Evolutionary conservation across 2,329 filamentous ascomycete genomes (phyloP).

Genomic region (Parastagonospora avenae): DNA sequence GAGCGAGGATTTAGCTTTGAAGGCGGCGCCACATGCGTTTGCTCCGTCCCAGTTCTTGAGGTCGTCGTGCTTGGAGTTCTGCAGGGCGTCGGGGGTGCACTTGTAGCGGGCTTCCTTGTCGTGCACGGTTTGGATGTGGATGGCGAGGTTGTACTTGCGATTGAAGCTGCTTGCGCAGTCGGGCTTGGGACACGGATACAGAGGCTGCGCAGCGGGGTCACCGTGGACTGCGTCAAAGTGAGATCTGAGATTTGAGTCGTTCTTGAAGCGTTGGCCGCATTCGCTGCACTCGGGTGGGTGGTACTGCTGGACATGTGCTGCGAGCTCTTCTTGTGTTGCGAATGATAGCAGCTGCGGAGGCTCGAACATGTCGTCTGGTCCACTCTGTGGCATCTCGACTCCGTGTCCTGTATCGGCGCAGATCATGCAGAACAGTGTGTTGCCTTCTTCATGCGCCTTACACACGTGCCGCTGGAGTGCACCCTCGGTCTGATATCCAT

Average conservation of each 20-base stretch:
- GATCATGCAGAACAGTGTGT: conserved; percentile 75
- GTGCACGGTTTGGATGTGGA: conserved; percentile 79
- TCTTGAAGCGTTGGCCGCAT: conserved; percentile 72
- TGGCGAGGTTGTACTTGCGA: conserved; percentile 79
- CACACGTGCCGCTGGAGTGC: conserved; percentile 74
- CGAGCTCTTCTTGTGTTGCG: conserved; percentile 71
- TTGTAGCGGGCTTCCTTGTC: conserved; percentile 74
- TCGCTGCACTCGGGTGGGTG: conserved; percentile 76
- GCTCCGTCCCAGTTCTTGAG: conserved; percentile 67
- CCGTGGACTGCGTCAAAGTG: conserved; percentile 79
- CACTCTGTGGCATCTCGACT: conserved; percentile 35
- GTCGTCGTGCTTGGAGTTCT: conserved; percentile 55
- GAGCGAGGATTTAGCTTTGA: conserved; percentile 76
- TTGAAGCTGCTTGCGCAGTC: conserved; percentile 80
- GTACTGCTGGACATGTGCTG: conserved; percentile 72
- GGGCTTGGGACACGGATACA: conserved; percentile 67
- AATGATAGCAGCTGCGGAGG: conserved; percentile 56
- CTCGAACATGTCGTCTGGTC: conserved; percentile 15
- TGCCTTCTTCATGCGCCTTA: conserved; percentile 65
- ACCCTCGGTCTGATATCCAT: conserved; percentile 74
- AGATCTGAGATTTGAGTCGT: conserved; percentile 56
- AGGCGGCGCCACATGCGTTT: conserved; percentile 75
- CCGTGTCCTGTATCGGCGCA: conserved; percentile 56
- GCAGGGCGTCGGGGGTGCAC: conserved; percentile 74
- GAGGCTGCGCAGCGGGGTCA: conserved; percentile 47